A percentile compares a stretch with the other conserved stretches of the same genome.
phyloP scores from a whole-genome alignment of 805 yeast species.

The Candida oleophila region DNA sequence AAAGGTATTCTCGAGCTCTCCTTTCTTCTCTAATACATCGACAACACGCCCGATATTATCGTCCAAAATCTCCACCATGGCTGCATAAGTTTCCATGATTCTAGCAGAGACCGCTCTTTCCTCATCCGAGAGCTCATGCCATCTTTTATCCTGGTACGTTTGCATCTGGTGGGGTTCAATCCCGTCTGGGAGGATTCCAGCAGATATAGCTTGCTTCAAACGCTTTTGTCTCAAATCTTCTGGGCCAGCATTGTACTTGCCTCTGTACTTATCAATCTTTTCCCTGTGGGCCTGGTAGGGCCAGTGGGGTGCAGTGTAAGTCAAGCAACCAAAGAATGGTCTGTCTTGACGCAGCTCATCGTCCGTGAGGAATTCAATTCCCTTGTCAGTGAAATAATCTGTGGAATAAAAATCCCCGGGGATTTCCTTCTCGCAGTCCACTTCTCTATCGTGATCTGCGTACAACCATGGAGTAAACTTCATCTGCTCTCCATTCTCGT shows the following conservation, averaged over 20 bases:
- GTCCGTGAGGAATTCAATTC: conserved; percentile 31
- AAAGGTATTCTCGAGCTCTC: conserved; percentile 53
- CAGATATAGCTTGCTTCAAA: conserved; percentile 35
- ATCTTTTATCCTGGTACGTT: conserved; percentile 40
- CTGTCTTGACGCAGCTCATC: conserved; percentile 29
- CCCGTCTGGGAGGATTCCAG: conserved; percentile 48
- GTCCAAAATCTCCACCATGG: conserved; percentile 60
- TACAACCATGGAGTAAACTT: conserved; percentile 40
- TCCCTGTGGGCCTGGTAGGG: conserved; percentile 60
- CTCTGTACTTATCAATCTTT: conserved; percentile 45
- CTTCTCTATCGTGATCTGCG: conserved; percentile 34
- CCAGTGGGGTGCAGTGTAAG: conserved; percentile 69
- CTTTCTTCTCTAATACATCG: conserved; percentile 37
- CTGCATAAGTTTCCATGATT: conserved; percentile 60
- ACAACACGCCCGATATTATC: conserved; percentile 50
- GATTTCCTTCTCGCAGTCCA: conserved; percentile 35
- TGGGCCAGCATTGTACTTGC: conserved; percentile 50
- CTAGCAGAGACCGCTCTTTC: conserved; percentile 39
- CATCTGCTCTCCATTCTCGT: conserved; percentile 24
- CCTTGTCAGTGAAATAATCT: conserved; percentile 43
- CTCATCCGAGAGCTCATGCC: conserved; percentile 41
- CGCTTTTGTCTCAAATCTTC: conserved; percentile 39
- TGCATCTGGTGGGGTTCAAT: conserved; percentile 44
- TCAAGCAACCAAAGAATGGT: conserved; percentile 55
- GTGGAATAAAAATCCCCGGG: conserved; percentile 52